Evolutionary conservation across 1,139 yeast genomes (phyloP), one percentile per base, ranked within the genome.

Genomic region (Blastobotrys serpentis): DNA sequence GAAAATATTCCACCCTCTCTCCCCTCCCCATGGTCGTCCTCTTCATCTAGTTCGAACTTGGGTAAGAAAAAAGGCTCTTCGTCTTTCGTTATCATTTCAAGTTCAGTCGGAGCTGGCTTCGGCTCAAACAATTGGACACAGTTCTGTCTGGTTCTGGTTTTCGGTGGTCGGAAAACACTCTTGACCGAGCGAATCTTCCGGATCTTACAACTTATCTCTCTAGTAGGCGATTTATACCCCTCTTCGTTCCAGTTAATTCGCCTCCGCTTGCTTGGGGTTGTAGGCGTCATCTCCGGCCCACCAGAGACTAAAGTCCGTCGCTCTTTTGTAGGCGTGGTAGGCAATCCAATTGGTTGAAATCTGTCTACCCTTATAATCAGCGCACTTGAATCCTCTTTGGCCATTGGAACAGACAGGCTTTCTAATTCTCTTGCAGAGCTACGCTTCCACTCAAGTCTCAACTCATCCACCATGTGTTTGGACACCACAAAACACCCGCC

Each of bases 361-460:
- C 40, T 10, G 13, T 36, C 40, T 8, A 36, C 22, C 40, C 25
- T 18, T 18, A 36, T 18, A 5, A 36, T 14, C 40, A 36, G n/a
- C 10, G 40, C 19, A 36, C 25, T 18, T 8, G 19, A 36, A 19
- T 19, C 22, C 25, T 10, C 13, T 13, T 36, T 36, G 8, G 40
- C 25, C n/a, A 19, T 8, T 7, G 40, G 40, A 13, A 36, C 14
- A 3, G 40, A 17, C 25, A 36, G 8, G 3, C 40, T 7, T 18
- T 36, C 40, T 14, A 36, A 18, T 36, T 36, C 40, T n/a, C 23
- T 10, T 3, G 25, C 40, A 5, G 40, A 36, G 13, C 40, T 36
- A 4, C 40, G 7, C n/a, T 19, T 36, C 40, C 40, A 36, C 8
- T 19, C 19, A 19, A 11, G 14, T 19, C 22, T 36, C 25, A 36